Conservation (phyloP, 2,329 filamentous ascomycete species). For the Fusarium sp. region DNA sequence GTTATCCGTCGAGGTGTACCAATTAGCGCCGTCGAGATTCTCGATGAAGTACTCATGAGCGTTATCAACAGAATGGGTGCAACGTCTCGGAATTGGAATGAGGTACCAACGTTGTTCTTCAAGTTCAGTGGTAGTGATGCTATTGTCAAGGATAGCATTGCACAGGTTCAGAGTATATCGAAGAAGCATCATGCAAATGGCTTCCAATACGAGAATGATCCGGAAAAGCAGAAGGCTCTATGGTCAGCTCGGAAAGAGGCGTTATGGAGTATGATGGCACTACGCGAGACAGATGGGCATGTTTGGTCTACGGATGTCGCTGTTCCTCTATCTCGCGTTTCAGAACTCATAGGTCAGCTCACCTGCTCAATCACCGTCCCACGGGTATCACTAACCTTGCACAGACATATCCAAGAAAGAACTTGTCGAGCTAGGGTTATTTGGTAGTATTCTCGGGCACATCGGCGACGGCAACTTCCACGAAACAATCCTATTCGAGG, state of each 20-base stretch:
- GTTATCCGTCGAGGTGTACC: conserved; percentile 79
- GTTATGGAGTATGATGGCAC: conserved; percentile 80
- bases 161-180: conserved; percentile 60
- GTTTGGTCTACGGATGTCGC: conserved; percentile 79
- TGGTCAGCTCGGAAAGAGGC: conserved; percentile 88
- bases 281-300: conserved; percentile 73
- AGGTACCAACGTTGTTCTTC: conserved; percentile 82
- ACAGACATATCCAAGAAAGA: conserved; percentile 85
- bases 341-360: conserved; percentile 65
- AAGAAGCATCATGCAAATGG: not conserved
- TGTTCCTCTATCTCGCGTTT: conserved; percentile 78
- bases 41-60: conserved; percentile 88
- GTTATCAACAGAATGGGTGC: conserved; percentile 80
- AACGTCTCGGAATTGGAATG: conserved; percentile 75
- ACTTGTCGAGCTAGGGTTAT: conserved; percentile 84
- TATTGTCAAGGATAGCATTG: conserved; percentile 80
- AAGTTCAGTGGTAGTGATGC: conserved; percentile 84
- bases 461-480: conserved; percentile 97
- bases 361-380: too few relatives aligned
- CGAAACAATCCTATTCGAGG: conserved; percentile 88
- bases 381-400: fast-evolving
- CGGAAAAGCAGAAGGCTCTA: conserved; percentile 75
- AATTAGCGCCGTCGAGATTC: conserved; percentile 82
- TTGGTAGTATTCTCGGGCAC: conserved; percentile 88
- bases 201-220: conserved; percentile 73